phyloP scores from a whole-genome alignment of 148 eudicot species.

The Cornus suecica region DNA sequence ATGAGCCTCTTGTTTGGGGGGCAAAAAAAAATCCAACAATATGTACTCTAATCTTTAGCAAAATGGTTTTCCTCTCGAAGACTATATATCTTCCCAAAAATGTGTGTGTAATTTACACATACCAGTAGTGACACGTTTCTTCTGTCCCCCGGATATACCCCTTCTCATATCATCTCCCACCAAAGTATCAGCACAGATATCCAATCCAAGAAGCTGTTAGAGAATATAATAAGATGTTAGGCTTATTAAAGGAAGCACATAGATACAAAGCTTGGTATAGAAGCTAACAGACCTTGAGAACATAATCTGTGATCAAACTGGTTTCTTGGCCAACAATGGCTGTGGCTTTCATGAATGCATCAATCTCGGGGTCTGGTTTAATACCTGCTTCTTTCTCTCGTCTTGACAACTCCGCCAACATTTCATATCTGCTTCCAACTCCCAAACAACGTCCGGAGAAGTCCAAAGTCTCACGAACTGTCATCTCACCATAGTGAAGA shows the following conservation, averaged over 20 bases:
- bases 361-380: slow-evolving; percentile 48
- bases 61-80: neutral
- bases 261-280: neutral
- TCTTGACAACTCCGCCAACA: slow-evolving; percentile 33
- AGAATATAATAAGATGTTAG: neutral
- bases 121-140: slow-evolving; percentile 48
- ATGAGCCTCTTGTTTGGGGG: no score
- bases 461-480: slow-evolving; percentile 44
- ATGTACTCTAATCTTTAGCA: neutral
- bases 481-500: slow-evolving; percentile 44
- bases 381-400: slow-evolving; percentile 39
- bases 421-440: slow-evolving; percentile 41
- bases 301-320: slow-evolving; percentile 38
- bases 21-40: no score
- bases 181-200: slow-evolving; percentile 43
- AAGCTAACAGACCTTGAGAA: slow-evolving; percentile 34
- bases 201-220: slow-evolving; percentile 39
- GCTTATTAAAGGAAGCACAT: neutral
- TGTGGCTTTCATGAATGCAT: slow-evolving; percentile 44
- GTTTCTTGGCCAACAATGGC: slow-evolving; percentile 39
- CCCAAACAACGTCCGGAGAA: slow-evolving; percentile 45
- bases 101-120: neutral
- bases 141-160: slow-evolving; percentile 50
- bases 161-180: slow-evolving; percentile 46
- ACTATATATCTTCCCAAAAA: no score